Conservation (phyloP, 1,284 basidiomycete species). For the Coriolopsis trogii region DNA sequence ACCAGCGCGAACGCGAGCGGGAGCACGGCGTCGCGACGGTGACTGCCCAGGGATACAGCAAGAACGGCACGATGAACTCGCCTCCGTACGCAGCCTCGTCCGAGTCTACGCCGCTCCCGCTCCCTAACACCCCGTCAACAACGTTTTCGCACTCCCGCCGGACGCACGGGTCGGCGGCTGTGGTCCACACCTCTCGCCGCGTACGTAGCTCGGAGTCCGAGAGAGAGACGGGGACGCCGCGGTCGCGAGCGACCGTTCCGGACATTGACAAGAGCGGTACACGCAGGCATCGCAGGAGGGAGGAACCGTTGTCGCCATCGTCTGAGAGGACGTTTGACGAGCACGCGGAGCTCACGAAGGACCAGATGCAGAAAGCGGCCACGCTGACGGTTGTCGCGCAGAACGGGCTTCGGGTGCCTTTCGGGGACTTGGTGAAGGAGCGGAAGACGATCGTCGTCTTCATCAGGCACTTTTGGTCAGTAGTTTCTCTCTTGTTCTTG, state of each 20-base stretch:
- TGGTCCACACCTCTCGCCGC: conserved; percentile 1
- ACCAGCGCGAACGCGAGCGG: conserved; percentile 5
- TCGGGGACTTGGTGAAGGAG: conserved; percentile 72
- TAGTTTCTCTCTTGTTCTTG: neutral
- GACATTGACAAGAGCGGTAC: too few species aligned
- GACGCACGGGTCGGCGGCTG: neutral
- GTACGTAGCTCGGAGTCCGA: conserved; percentile 8
- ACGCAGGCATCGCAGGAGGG: conserved; percentile 9
- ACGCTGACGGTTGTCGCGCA: conserved; percentile 67
- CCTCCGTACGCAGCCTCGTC: conserved; percentile 15
- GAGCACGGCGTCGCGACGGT: neutral
- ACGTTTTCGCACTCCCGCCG: conserved; percentile 19
- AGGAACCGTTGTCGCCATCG: too few species aligned
- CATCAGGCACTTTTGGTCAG: conserved; percentile 72
- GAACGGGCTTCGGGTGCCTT: conserved; percentile 65
- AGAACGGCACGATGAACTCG: neutral
- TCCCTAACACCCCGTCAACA: conserved; percentile 19
- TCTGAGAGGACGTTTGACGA: conserved; percentile 30
- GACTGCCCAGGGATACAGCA: neutral
- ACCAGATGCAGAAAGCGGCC: conserved; percentile 63
- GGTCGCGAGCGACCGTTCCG: too few species aligned
- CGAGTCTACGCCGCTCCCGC: conserved; percentile 22
- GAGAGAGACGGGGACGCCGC: neutral
- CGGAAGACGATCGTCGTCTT: conserved; percentile 75
- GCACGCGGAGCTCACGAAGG: conserved; percentile 41